Evolutionary conservation across 192 early-diverging fungal genomes (phyloP), one percentile per base, ranked within the genome.

Genomic region (Cetraspora pellucida): DNA sequence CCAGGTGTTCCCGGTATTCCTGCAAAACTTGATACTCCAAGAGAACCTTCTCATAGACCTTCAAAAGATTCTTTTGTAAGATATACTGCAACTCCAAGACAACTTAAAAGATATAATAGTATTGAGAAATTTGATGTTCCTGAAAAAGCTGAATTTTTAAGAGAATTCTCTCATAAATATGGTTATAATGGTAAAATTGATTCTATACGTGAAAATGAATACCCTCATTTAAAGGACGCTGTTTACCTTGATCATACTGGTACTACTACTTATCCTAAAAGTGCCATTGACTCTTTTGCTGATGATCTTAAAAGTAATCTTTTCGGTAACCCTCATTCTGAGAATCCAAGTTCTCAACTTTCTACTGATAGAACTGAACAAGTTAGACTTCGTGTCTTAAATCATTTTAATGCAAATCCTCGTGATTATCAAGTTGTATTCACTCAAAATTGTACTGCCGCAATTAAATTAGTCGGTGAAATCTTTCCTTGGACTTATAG

Each of bases 371-470:
- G 79, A 79, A 83, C 91, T 0, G 85, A 89, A 19, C 78, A 82
- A 27, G 84, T 84, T 23, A 84, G 91, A 57, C 78, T 80, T 74
- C 85, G 86, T 13, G 75, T 92, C 28, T 81, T 91, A 7, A 75
- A 63, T 14, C 88, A 89, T 72, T 85, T 93, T 60, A 85, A 86
- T 57, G 87, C 89, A 0, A 82, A 84, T 11, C 83, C 84, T 13
- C 79, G 81, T 27, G 79, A 88, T 8, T 94, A 93, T 78, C 81
- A 86, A 2, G 88, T 93, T 10, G 83, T 96, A 9, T 95, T 96
- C 68, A 94, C 93, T 1, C 85, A 87, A 28, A 92, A 92, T 78
- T 92, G 94, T 10, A 94, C 93, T 0, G 91, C 87, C 9, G 92
- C 91, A 9, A 86, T 93, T 57, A 90, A 90, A 74, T 75, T 95